phyloP scores from a whole-genome alignment of 208 protist species.

The Polymyxa betae region DNA sequence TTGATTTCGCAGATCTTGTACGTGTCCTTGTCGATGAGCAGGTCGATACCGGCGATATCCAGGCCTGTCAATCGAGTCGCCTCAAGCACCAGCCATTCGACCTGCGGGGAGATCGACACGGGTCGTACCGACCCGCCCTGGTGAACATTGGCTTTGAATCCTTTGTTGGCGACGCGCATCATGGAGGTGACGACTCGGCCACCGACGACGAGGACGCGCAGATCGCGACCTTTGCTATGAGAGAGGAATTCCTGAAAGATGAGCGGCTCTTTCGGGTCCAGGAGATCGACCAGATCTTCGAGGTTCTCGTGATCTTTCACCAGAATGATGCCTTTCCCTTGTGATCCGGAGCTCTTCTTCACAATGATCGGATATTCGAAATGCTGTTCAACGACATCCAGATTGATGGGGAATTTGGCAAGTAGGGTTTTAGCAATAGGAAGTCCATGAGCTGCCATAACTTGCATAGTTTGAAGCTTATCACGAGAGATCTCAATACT shows the following conservation, averaged over 20 bases:
- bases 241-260: slow-evolving; percentile 47
- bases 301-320: slow-evolving; percentile 49
- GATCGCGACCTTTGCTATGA: slow-evolving; percentile 58
- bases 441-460: slow-evolving; percentile 28
- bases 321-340: slow-evolving; percentile 44
- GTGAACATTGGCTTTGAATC: slow-evolving; percentile 65
- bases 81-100: slow-evolving; percentile 60
- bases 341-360: slow-evolving; percentile 43
- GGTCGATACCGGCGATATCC: slow-evolving; percentile 64
- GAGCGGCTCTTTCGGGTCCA: slow-evolving; percentile 39
- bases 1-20: slow-evolving; percentile 69
- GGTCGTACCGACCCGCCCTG: slow-evolving; percentile 59
- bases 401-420: slow-evolving; percentile 60
- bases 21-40: slow-evolving; percentile 65
- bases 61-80: slow-evolving; percentile 55
- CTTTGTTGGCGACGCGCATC: slow-evolving; percentile 61
- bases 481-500: slow-evolving; percentile 60
- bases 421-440: slow-evolving; percentile 62
- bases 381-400: not conserved
- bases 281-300: slow-evolving; percentile 34
- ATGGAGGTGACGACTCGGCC: slow-evolving; percentile 60
- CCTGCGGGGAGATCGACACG: not conserved
- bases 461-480: slow-evolving; percentile 61
- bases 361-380: slow-evolving; percentile 53
- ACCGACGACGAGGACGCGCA: slow-evolving; percentile 63